Conservation (phyloP, 306 rosid genomes). For the Lablab purpureus region DNA sequence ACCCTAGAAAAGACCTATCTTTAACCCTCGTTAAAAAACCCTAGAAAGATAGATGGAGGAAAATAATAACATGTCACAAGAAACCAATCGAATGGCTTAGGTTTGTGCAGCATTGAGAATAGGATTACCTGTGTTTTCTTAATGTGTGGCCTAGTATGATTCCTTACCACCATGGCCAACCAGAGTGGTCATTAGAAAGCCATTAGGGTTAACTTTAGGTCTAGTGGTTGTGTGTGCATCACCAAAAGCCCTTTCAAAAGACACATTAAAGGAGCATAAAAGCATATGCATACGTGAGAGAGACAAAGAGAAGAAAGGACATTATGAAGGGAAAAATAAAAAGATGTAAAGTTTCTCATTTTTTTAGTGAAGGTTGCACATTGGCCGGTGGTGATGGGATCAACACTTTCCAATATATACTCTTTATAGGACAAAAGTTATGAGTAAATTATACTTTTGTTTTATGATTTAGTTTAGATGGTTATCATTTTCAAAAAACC, state of each 20-base stretch:
- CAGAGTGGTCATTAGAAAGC: neutral
- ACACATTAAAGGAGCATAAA: conserved; percentile 49
- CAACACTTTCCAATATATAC: neutral
- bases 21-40: neutral
- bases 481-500: no score
- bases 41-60: neutral
- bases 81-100: conserved; percentile 36
- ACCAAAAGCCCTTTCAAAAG: conserved; percentile 51
- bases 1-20: no score
- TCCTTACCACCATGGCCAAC: neutral
- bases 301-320: conserved; percentile 11
- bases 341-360: neutral
- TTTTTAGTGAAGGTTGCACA: neutral
- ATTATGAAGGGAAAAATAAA: neutral
- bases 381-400: neutral
- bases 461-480: no score
- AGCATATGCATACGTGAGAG: conserved; percentile 26
- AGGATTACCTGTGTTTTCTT: neutral
- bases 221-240: conserved; percentile 61
- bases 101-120: conserved; percentile 12
- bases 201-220: neutral
- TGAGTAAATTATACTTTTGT: neutral
- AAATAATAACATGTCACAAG: neutral
- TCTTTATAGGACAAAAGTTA: neutral
- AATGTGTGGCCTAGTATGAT: conserved; percentile 42